A percentile compares a stretch with the other conserved stretches of the same genome.
Evolutionary conservation across 1,284 basidiomycete genomes (phyloP).

Genomic region (Coniferiporia sulphurascens): DNA sequence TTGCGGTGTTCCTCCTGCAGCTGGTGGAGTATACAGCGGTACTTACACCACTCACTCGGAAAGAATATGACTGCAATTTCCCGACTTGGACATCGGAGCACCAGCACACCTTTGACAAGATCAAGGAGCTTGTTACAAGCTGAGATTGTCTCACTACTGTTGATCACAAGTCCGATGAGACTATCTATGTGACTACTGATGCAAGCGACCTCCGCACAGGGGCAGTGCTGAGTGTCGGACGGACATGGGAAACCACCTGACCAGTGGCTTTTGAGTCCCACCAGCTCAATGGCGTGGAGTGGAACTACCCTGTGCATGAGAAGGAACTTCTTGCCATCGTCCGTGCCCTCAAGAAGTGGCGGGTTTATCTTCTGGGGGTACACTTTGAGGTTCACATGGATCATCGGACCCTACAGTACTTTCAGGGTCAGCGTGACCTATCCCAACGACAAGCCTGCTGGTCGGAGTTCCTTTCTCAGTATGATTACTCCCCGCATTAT

Average conservation of each 20-base stretch:
- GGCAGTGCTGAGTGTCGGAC: conserved; percentile 30
- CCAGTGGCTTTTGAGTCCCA: conserved; percentile 33
- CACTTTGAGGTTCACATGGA: conserved; percentile 34
- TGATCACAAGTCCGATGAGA: conserved; percentile 30
- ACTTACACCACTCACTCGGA: conserved; percentile 30
- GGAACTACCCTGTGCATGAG: conserved; percentile 36
- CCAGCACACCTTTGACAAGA: conserved; percentile 32
- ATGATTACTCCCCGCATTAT: conserved; percentile 31
- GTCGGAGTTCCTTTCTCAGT: conserved; percentile 35
- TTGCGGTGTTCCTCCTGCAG: conserved; percentile 35
- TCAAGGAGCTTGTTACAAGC: conserved; percentile 31
- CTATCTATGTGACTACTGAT: conserved; percentile 35
- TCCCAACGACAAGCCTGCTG: conserved; percentile 32
- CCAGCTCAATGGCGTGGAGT: conserved; percentile 27
- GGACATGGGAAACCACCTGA: conserved; percentile 25
- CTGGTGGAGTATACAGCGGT: conserved; percentile 26
- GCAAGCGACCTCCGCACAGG: conserved; percentile 31
- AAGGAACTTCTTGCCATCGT: conserved; percentile 35
- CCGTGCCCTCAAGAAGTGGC: conserved; percentile 32
- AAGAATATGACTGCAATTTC: conserved; percentile 24
- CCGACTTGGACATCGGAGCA: conserved; percentile 30
- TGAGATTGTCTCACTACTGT: conserved; percentile 28
- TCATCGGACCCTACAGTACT: conserved; percentile 36
- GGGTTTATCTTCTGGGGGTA: conserved; percentile 28
- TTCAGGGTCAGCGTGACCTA: conserved; percentile 32